phyloP scores from a whole-genome alignment of 495 filamentous ascomycete genomes.

The Hypoxylon intermedium region DNA sequence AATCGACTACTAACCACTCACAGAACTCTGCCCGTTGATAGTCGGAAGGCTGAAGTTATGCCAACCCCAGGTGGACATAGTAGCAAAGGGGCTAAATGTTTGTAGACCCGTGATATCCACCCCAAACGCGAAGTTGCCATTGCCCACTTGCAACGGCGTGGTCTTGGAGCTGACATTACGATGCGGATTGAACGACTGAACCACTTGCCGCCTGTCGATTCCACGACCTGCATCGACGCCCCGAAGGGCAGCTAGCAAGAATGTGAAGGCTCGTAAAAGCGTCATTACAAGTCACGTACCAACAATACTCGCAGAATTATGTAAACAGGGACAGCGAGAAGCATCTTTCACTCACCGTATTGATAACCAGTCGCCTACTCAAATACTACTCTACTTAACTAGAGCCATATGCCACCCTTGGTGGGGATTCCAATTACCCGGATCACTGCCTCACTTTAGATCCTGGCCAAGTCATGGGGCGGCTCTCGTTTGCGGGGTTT shows the following conservation, averaged over 20 bases:
- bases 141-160: slow-evolving; percentile 62
- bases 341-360: not conserved
- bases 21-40: slow-evolving; percentile 47
- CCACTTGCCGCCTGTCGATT: slow-evolving; percentile 45
- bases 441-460: no score
- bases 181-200: slow-evolving; percentile 52
- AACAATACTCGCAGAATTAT: slow-evolving; percentile 1
- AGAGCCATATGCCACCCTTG: slow-evolving; percentile 12
- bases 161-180: slow-evolving; percentile 54
- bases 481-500: slow-evolving; percentile 28
- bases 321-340: slow-evolving; percentile 3
- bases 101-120: slow-evolving; percentile 62
- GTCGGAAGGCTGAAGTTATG: slow-evolving; percentile 64
- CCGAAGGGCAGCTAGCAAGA: slow-evolving; percentile 7
- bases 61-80: slow-evolving; percentile 63
- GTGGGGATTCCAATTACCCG: slow-evolving; percentile 40
- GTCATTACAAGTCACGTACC: slow-evolving; percentile 1
- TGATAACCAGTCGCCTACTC: not conserved
- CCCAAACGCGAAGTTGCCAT: slow-evolving; percentile 65
- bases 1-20: slow-evolving; percentile 41
- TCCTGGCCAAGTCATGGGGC: slow-evolving; percentile 31
- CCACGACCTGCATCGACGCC: slow-evolving; percentile 25
- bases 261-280: slow-evolving; percentile 8
- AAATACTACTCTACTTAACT: slow-evolving; percentile 13
- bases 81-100: slow-evolving; percentile 66